Conservation (phyloP, 805 yeast genomes). For the Suhomyces sp. region DNA sequence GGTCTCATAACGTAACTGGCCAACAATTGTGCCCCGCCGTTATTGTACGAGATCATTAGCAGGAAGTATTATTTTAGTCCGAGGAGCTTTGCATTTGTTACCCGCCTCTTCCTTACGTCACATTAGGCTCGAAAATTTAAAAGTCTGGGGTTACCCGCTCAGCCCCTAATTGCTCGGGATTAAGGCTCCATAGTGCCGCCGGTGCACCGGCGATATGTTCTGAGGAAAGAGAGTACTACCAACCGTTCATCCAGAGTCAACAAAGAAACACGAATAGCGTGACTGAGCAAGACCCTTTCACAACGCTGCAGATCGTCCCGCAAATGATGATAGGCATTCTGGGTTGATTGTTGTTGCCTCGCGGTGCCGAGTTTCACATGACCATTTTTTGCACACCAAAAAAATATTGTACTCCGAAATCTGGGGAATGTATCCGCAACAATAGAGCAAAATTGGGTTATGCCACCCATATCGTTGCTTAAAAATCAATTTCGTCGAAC, state of each 20-base stretch:
- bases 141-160: constrained; percentile 1
- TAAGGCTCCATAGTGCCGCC: background rate
- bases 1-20: background rate
- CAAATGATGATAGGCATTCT: background rate
- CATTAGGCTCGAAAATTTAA: background rate
- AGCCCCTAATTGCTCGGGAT: background rate
- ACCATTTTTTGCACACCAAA: background rate
- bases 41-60: background rate
- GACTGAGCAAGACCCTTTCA: background rate
- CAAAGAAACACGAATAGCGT: background rate
- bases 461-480: background rate
- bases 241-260: background rate
- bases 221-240: background rate
- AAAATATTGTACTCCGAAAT: constrained; percentile 12
- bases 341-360: background rate
- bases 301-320: background rate
- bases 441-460: background rate
- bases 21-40: background rate
- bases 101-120: background rate
- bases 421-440: constrained; percentile 11
- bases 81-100: background rate
- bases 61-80: background rate
- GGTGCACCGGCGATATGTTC: background rate
- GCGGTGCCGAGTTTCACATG: constrained; percentile 2
- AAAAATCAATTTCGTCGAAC: background rate